These are phyloP conservation scores for Cryphonectria carpinicola DNA, from an alignment of 2,329 filamentous ascomycete species.

Conservation along the genomic window DNA sequence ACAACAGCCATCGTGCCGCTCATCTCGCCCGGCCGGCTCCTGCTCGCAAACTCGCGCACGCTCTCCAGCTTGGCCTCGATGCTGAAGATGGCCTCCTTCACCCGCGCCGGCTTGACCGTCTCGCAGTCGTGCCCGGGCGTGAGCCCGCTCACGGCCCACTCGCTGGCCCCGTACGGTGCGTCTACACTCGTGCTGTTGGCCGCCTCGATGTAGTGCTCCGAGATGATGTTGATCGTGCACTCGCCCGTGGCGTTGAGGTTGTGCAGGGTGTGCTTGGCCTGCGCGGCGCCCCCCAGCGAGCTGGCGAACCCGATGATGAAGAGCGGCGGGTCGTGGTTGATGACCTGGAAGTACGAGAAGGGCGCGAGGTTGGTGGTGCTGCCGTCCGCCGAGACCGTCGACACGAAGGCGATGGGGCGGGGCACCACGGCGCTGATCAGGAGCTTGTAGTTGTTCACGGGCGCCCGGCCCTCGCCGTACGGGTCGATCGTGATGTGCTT, in stretches of 20 bases:
- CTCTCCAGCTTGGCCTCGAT: conserved; percentile 81
- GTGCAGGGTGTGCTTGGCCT: conserved; percentile 74
- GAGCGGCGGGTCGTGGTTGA: conserved; percentile 81
- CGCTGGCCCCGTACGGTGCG: conserved; percentile 73
- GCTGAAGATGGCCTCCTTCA: conserved; percentile 80
- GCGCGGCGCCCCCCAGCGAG: conserved; percentile 52
- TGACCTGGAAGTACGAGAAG: conserved; percentile 80
- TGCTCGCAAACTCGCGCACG: conserved; percentile 77
- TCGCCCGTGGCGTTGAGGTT: conserved; percentile 74
- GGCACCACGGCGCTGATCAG: conserved; percentile 83
- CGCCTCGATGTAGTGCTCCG: conserved; percentile 82
- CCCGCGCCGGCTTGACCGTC: conserved; percentile 71
- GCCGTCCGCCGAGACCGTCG: conserved; percentile 63
- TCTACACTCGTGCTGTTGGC: conserved; percentile 83
- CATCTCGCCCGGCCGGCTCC: conserved; percentile 71
- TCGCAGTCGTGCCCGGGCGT: conserved; percentile 67
- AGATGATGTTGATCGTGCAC: conserved; percentile 86
- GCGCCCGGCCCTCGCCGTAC: conserved; percentile 68
- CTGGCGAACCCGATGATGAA: conserved; percentile 63
- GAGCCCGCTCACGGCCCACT: conserved; percentile 80
- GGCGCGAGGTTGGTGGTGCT: conserved; percentile 75
- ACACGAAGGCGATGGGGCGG: conserved; percentile 73
- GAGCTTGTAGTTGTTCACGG: conserved; percentile 85
- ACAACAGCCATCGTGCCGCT: conserved; percentile 75
- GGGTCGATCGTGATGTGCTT: conserved; percentile 81